These are phyloP conservation scores for Aspergillus wentii DNA, from an alignment of 495 filamentous ascomycete genomes.

Conservation along the genomic window DNA sequence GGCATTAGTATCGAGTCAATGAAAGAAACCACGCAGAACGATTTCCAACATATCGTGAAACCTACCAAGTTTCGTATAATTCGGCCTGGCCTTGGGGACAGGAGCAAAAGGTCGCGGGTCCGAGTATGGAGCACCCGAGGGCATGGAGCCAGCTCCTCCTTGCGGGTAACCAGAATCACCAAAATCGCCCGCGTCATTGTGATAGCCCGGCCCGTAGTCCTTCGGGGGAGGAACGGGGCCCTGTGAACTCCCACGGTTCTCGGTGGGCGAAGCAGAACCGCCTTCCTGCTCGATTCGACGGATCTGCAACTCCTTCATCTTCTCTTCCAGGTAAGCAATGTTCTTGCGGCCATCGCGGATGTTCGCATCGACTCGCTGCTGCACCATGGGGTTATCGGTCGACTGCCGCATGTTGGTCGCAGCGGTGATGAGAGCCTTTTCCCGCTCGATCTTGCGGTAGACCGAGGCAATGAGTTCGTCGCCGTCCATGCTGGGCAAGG, in stretches of 20 bases:
- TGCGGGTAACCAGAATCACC: constrained; percentile 55
- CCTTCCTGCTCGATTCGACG: constrained; percentile 60
- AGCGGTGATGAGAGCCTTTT: constrained; percentile 91
- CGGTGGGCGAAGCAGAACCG: constrained; percentile 30
- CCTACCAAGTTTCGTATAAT: constrained; percentile 93
- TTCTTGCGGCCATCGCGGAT: constrained; percentile 91
- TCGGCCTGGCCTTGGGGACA: constrained; percentile 71
- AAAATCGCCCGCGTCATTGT: constrained; percentile 50
- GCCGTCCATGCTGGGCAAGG: constrained; percentile 40
- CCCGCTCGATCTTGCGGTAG: constrained; percentile 95
- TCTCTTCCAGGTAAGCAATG: constrained; percentile 89
- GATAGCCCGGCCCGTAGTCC: constrained; percentile 51
- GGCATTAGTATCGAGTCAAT: constrained; percentile 3
- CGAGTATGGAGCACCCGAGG: constrained; percentile 73
- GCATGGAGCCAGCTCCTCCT: constrained; percentile 66
- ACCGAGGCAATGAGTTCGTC: constrained; percentile 84
- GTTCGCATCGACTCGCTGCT: constrained; percentile 81
- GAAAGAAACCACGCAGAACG: neutral
- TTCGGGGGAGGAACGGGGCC: constrained; percentile 61
- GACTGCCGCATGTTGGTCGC: constrained; percentile 93
- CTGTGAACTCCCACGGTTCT: constrained; percentile 27
- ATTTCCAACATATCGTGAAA: neutral
- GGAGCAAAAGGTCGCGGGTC: constrained; percentile 64
- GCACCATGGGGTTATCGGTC: constrained; percentile 85
- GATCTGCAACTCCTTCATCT: constrained; percentile 82